Conservation (phyloP, 2,329 filamentous ascomycete species). For the Paraphaeosphaeria sporulosa region DNA sequence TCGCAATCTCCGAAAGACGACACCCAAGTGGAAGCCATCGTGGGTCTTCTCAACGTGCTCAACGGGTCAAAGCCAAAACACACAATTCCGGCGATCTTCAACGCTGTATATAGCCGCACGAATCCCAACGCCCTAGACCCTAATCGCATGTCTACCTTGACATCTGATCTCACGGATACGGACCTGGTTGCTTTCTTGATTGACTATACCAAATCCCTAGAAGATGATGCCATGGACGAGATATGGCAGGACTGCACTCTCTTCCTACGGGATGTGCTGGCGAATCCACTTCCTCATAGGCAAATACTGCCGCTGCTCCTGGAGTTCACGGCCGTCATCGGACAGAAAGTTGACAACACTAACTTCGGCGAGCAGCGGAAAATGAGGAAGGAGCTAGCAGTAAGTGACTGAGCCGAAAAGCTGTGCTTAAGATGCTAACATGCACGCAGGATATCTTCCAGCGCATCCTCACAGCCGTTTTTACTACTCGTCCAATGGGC, state of each 20-base stretch:
- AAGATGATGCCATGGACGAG: slow-evolving; percentile 97
- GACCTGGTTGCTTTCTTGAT: slow-evolving; percentile 90
- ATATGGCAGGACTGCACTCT: slow-evolving; percentile 95
- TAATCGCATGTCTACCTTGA: slow-evolving; percentile 84
- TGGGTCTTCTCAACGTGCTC: slow-evolving; percentile 87
- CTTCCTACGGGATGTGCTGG: slow-evolving; percentile 87
- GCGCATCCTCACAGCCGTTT: slow-evolving; percentile 87
- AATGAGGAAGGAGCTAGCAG: slow-evolving; percentile 88
- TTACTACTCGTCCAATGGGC: slow-evolving; percentile 83
- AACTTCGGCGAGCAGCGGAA: slow-evolving; percentile 94
- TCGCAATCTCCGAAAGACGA: slow-evolving; percentile 60
- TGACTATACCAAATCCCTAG: slow-evolving; percentile 86
- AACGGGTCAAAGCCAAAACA: slow-evolving; percentile 91
- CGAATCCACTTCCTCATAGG: slow-evolving; percentile 93
- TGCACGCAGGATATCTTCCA: slow-evolving; percentile 79
- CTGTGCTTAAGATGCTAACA: slow-evolving; percentile 25
- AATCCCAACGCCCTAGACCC: slow-evolving; percentile 83
- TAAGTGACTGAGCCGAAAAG: slow-evolving; percentile 57
- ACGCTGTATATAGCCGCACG: slow-evolving; percentile 92
- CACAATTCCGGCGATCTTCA: slow-evolving; percentile 92
- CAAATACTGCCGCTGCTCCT: slow-evolving; percentile 86
- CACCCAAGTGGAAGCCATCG: slow-evolving; percentile 69
- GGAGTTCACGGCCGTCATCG: slow-evolving; percentile 87
- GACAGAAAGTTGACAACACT: slow-evolving; percentile 96
- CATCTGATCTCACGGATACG: slow-evolving; percentile 80